Percentiles rank a stretch among this genome's conserved stretches.
phyloP scores from a whole-genome alignment of 139 green algal species.

The Chlorella sp. region DNA sequence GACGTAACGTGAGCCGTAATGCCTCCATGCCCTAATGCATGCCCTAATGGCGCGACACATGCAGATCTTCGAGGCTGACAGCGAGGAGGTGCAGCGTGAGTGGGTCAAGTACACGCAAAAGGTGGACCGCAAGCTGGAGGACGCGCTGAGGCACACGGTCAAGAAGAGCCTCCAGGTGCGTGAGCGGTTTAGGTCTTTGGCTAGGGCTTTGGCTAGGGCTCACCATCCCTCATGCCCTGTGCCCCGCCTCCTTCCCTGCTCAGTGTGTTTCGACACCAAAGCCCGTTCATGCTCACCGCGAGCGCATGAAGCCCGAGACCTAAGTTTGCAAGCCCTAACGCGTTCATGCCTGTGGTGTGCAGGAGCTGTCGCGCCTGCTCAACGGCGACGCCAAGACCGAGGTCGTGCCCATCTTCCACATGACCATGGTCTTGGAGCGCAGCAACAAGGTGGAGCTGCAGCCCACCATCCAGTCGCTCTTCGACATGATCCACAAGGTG shows the following conservation, averaged over 20 bases:
- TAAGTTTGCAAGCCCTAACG: too few species aligned
- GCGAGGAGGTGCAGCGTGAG: conserved; percentile 79
- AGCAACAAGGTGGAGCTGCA: conserved; percentile 56
- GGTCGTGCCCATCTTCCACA: conserved; percentile 74
- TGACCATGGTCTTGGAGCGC: conserved; percentile 57
- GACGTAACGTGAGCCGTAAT: too few species aligned
- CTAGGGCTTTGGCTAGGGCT: too few species aligned
- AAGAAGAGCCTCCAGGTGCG: conserved; percentile 62
- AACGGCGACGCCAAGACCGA: conserved; percentile 80
- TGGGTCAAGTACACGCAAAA: conserved; percentile 75
- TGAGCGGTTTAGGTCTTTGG: too few species aligned
- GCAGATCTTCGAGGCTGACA: conserved; percentile 67
- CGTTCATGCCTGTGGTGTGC: too few species aligned
- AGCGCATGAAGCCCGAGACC: too few species aligned
- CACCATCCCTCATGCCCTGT: too few species aligned
- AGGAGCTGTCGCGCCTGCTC: conserved; percentile 72
- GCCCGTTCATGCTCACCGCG: too few species aligned
- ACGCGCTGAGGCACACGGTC: conserved; percentile 66
- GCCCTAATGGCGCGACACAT: too few species aligned
- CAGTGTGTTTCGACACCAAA: too few species aligned
- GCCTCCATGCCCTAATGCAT: too few species aligned
- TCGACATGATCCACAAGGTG: conserved; percentile 73
- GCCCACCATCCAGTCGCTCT: conserved; percentile 69
- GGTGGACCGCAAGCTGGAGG: conserved; percentile 76
- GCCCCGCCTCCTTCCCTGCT: too few species aligned